Evolutionary conservation across 2,329 filamentous ascomycete species (phyloP), one percentile per base, ranked within the genome.

Genomic region (Thelonectria olida): DNA sequence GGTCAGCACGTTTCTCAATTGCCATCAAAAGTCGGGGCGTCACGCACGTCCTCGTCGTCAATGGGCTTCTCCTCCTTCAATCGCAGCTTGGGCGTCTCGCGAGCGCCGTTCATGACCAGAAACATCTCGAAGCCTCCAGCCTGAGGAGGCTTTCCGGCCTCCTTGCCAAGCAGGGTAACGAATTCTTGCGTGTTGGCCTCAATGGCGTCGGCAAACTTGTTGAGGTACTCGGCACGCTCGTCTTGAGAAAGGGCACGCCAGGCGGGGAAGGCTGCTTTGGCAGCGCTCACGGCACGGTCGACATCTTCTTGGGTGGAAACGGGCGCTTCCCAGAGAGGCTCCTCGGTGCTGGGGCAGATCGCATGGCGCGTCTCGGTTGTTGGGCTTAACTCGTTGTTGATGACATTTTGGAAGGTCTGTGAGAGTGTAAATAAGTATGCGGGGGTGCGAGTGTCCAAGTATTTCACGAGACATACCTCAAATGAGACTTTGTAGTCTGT

Each of bases 261-360:
- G 1, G 53, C 64, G 15, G 67, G 69, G 51, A 70, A 77, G 1
- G 75, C 74, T 5, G 61, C 54, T 13, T 61, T 64, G 2, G 73
- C 73, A 36, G 69, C 66, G 2, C 55, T 55, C 13, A 76, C 73
- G 8, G 74, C 75, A 4, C 49, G 56, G 17, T 77, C 68, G 23
- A 77, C 65, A 27, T 77, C 72, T 1, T 70, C 65, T n/a, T 62
- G 55, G 0, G 68, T 67, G 0, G 74, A 67, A 2, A 75, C 63
- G 7, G 74, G 74, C 7, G 66, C 65, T 7, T 73, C 71, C 63
- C 67, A 73, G 1, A 79, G 69, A 6, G 73, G 68, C 20, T 76
- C 66, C 5, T 75, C 71, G 0, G 59, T 79, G 55, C 64, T 74
- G 36, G 67, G 77, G 66, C 73, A 74, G 69, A 50, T 73, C 0